Evolutionary conservation across 2,329 filamentous ascomycete genomes (phyloP).

Genomic region (Xylariales sp.): DNA sequence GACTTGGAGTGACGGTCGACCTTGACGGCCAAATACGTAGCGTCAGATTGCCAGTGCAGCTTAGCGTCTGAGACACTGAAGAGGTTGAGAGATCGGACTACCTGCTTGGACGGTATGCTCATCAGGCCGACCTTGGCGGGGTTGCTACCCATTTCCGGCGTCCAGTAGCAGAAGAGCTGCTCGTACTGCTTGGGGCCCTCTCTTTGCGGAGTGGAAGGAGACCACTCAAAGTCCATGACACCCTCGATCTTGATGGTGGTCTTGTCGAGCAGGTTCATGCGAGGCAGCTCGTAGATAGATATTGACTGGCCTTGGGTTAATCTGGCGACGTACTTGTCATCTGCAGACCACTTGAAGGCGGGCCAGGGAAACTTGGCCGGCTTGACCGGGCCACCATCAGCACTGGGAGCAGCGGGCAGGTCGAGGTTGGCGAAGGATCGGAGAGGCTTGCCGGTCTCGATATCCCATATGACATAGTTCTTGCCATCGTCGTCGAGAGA

Average conservation of each 20-base stretch:
- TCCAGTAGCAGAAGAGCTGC: conserved; percentile 98
- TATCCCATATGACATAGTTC: conserved; percentile 99
- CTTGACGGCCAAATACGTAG: conserved; percentile 93
- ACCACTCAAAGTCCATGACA: conserved; percentile 97
- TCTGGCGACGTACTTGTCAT: conserved; percentile 94
- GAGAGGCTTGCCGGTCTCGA: conserved; percentile 81
- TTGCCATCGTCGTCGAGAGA: conserved; percentile 94
- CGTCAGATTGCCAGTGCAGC: conserved; percentile 97
- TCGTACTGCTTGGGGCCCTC: conserved; percentile 89
- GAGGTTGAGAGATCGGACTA: conserved; percentile 89
- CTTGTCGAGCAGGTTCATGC: conserved; percentile 88
- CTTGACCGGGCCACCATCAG: conserved; percentile 64
- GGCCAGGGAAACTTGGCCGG: conserved; percentile 92
- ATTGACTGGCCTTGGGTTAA: conserved; percentile 85
- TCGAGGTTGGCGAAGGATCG: conserved; percentile 93
- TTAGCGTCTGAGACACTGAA: conserved; percentile 98
- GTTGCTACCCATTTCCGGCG: conserved; percentile 95
- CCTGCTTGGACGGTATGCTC: conserved; percentile 91
- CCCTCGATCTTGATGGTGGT: conserved; percentile 93
- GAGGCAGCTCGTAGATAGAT: conserved; percentile 82
- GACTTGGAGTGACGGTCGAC: conserved; percentile 98
- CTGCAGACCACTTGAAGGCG: conserved; percentile 98
- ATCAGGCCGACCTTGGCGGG: conserved; percentile 95
- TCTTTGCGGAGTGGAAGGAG: conserved; percentile 73
- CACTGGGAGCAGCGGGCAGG: conserved; percentile 56